phyloP scores from a whole-genome alignment of 73 alveolate genomes.

The Paraurostyla sp. region DNA sequence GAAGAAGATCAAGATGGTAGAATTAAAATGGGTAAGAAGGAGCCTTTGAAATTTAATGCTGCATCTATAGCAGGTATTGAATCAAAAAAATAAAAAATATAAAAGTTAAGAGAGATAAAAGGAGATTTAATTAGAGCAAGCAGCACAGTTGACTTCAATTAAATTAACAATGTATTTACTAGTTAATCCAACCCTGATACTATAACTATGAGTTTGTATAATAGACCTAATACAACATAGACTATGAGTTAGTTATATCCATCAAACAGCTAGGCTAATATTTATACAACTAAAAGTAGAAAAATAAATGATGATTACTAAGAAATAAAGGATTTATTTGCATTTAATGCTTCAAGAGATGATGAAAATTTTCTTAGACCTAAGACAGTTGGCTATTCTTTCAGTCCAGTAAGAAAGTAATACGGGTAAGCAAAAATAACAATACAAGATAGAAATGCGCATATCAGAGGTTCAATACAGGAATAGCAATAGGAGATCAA shows the following conservation, averaged over 20 bases:
- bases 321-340: background rate
- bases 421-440: background rate
- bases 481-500: slow-evolving; percentile 14
- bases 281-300: background rate
- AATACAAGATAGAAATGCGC: slow-evolving; percentile 24
- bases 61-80: background rate
- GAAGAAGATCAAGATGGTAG: slow-evolving; percentile 8
- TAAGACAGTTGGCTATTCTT: slow-evolving; percentile 33
- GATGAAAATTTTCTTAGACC: background rate
- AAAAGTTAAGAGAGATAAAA: background rate
- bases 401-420: background rate
- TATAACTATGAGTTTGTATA: slow-evolving; percentile 46
- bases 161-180: slow-evolving; percentile 11
- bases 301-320: background rate
- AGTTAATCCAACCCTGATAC: slow-evolving; percentile 22
- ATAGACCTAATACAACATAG: background rate
- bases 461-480: slow-evolving; percentile 22
- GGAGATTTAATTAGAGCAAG: slow-evolving; percentile 42
- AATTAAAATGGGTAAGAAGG: background rate
- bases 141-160: background rate
- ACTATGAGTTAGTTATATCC: background rate
- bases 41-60: background rate
- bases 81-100: background rate
- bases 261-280: background rate
- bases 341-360: background rate